Evolutionary conservation across 257 asterid genomes (phyloP), one percentile per base, ranked within the genome.

Genomic region (Nicotiana noctiflora): DNA sequence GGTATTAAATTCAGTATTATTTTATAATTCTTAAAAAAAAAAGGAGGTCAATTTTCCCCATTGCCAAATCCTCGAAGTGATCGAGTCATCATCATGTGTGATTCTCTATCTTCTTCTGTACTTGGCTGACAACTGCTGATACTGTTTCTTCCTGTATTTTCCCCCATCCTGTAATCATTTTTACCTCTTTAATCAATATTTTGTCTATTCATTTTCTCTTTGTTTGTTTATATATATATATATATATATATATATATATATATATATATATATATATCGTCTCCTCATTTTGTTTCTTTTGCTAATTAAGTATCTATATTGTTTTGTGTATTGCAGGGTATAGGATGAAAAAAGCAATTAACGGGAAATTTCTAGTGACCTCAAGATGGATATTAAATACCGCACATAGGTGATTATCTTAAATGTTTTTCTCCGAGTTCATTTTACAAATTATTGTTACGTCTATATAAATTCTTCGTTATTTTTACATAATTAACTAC

Each of bases 241-340:
- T n/a, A n/a, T n/a, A n/a, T n/a, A n/a, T n/a, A n/a, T n/a, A n/a
- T n/a, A n/a, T n/a, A n/a, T n/a, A n/a, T n/a, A n/a, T n/a, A n/a
- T n/a, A n/a, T n/a, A n/a, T n/a, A n/a, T n/a, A n/a, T n/a, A n/a
- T 72, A 23, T 72, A 46, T 46, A 6, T 44, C 15, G 23, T 72
- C 23, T 21, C 60, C 14, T 46, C 14, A 14, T 46, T 23, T 46
- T n/a, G 40, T 72, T 51, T 51, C 56, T 51, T 51, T 51, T 51
- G 40, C 60, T 49, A 72, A 51, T 40, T 40, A 40, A 23, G 3
- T 59, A 59, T 57, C 19, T 0, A 32, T 62, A 14, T 8, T 8
- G 59, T 44, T 37, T 68, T 29, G 15, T 80, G 31, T 55, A 15
- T 53, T 80, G 79, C 81, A 83, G 86, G 29, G 81, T 80, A 29